phyloP scores from a whole-genome alignment of 208 protist species.

The Crithidia sp. region DNA sequence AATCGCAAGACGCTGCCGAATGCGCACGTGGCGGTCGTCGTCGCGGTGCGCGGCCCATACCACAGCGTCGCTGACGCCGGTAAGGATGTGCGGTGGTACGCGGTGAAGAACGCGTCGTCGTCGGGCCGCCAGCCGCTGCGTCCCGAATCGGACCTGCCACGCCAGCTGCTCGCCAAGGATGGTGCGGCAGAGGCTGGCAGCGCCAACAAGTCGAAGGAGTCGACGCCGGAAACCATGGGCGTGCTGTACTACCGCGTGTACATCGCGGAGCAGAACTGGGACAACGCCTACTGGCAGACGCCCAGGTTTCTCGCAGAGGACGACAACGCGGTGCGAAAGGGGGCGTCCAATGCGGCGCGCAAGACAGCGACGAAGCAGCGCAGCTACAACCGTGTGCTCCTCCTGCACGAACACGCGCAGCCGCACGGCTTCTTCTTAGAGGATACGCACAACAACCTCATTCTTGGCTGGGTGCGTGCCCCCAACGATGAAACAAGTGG shows the following conservation, averaged over 20 bases:
- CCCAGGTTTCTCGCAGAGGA: conserved; percentile 22
- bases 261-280: conserved; percentile 74
- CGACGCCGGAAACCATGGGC: conserved; percentile 1
- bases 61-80: conserved; percentile 23
- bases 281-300: conserved; percentile 51
- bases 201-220: neutral
- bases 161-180: neutral
- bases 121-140: conserved; percentile 16
- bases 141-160: conserved; percentile 13
- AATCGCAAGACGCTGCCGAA: conserved; percentile 35
- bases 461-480: conserved; percentile 54
- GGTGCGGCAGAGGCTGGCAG: neutral
- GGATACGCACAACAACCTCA: conserved; percentile 42
- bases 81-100: conserved; percentile 30
- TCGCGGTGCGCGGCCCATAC: conserved; percentile 55
- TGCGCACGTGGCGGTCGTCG: conserved; percentile 72
- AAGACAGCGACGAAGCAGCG: conserved; percentile 6
- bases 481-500: neutral
- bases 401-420: conserved; percentile 44
- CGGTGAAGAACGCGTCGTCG: conserved; percentile 23
- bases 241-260: conserved; percentile 52
- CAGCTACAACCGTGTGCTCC: conserved; percentile 41
- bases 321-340: neutral
- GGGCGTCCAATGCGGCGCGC: neutral
- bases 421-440: conserved; percentile 42